Evolutionary conservation across 1,284 basidiomycete genomes (phyloP).

Genomic region (Cystobasidiaceae sp.): DNA sequence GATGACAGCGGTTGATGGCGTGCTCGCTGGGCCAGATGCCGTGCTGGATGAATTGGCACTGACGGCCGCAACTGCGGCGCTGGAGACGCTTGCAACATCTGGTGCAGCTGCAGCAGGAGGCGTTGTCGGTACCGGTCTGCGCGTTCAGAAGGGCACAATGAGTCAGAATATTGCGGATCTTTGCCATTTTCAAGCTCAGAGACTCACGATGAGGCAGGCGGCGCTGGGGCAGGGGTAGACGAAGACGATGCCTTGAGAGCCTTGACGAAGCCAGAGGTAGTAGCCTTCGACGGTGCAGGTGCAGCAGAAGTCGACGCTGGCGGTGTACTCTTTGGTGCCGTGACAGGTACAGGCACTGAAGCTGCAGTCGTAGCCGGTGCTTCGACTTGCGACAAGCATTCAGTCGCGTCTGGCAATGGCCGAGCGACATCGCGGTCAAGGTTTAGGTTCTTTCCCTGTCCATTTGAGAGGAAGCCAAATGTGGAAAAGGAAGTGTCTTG

Average conservation of each 20-base stretch:
- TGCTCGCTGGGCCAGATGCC: not conserved
- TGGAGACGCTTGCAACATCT: not conserved
- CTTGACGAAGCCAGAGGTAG: conserved; percentile 19
- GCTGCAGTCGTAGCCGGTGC: conserved; percentile 12
- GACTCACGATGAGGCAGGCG: not conserved
- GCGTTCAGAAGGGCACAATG: too few relatives aligned
- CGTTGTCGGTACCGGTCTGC: too few relatives aligned
- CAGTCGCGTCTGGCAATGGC: conserved; percentile 30
- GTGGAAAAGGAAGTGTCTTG: conserved; percentile 23
- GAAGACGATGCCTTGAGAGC: conserved; percentile 15
- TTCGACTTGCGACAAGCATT: conserved; percentile 21
- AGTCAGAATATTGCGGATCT: too few relatives aligned
- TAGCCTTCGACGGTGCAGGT: not conserved
- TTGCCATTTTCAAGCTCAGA: too few relatives aligned
- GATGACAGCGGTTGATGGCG: conserved; percentile 5
- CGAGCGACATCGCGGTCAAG: conserved; percentile 34
- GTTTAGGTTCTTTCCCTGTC: conserved; percentile 38
- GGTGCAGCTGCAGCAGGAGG: not conserved
- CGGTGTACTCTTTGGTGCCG: not conserved
- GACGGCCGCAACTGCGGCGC: too few relatives aligned
- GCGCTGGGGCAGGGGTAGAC: not conserved
- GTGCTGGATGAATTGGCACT: not conserved
- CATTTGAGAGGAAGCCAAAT: conserved; percentile 38
- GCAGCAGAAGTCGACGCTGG: conserved; percentile 7
- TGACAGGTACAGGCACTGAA: not conserved